Percentiles rank a stretch among this genome's conserved stretches.
These are phyloP conservation scores for Protomyces lactucae-debilis DNA, from an alignment of 1,139 yeast genomes.

Conservation along the genomic window DNA sequence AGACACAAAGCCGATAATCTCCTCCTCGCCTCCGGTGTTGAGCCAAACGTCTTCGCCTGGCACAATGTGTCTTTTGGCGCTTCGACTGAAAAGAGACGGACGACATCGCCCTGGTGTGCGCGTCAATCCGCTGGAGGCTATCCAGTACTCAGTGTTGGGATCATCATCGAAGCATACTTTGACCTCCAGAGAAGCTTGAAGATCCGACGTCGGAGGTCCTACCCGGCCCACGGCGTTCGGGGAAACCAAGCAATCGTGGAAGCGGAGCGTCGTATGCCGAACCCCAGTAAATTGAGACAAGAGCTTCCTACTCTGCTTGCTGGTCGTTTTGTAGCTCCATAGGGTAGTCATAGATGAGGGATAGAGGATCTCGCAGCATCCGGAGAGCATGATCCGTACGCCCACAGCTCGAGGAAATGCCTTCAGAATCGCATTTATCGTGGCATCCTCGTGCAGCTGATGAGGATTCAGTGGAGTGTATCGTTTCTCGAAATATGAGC, in stretches of 20 bases:
- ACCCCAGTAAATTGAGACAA: background rate
- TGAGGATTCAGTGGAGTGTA: background rate
- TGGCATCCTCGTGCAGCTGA: background rate
- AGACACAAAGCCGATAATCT: too few relatives aligned
- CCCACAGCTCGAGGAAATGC: background rate
- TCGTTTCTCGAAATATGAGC: background rate
- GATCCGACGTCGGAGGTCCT: too few relatives aligned
- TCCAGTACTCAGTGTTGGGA: background rate
- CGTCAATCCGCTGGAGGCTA: too few relatives aligned
- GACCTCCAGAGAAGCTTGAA: too few relatives aligned
- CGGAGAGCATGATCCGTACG: background rate
- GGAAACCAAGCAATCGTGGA: background rate
- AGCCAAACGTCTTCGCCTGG: too few relatives aligned
- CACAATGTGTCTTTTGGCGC: too few relatives aligned
- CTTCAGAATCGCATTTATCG: background rate
- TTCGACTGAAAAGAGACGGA: too few relatives aligned
- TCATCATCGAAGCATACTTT: background rate
- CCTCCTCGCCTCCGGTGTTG: too few relatives aligned
- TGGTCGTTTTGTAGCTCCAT: background rate
- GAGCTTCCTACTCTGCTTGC: background rate
- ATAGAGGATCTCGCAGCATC: background rate
- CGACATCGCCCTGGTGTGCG: too few relatives aligned
- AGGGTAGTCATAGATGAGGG: background rate
- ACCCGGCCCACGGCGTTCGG: too few relatives aligned
- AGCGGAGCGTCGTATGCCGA: background rate